These are phyloP conservation scores for Vitis riparia DNA, from an alignment of 164 flowering plant genomes.

Conservation along the genomic window DNA sequence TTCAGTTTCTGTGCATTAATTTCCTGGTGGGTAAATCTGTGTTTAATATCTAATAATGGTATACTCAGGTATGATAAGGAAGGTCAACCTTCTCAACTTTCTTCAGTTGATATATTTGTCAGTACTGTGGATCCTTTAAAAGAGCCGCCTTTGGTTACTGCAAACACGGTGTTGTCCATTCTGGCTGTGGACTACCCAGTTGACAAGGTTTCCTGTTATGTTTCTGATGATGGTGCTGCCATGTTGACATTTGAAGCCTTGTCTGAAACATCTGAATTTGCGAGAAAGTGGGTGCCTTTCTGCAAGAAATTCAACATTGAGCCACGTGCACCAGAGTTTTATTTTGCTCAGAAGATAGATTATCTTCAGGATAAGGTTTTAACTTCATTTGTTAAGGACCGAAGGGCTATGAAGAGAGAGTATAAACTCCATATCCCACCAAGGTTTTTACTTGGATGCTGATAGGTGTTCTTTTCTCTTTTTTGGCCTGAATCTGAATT, in stretches of 20 bases:
- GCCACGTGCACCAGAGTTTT: slow-evolving; percentile 73
- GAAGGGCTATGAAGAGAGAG: slow-evolving; percentile 84
- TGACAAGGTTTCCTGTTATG: slow-evolving; percentile 43
- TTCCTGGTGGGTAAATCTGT: background rate
- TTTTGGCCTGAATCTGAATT: too few species aligned
- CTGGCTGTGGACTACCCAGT: slow-evolving; percentile 11
- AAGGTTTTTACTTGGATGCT: too few species aligned
- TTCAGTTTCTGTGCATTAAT: background rate
- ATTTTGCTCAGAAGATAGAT: slow-evolving; percentile 66
- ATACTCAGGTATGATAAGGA: slow-evolving; percentile 46
- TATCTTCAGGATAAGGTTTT: slow-evolving; percentile 62
- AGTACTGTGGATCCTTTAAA: slow-evolving; percentile 10
- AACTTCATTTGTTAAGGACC: slow-evolving; percentile 66
- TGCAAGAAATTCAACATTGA: slow-evolving; percentile 70
- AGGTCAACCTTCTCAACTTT: slow-evolving; percentile 7
- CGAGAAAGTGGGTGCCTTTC: slow-evolving; percentile 75
- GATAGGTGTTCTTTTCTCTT: too few species aligned
- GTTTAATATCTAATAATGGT: background rate
- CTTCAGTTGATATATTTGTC: slow-evolving; percentile 7
- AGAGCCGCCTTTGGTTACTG: slow-evolving; percentile 12
- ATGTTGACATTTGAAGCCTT: slow-evolving; percentile 74
- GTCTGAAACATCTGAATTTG: slow-evolving; percentile 73
- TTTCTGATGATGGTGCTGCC: slow-evolving; percentile 83
- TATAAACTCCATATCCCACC: slow-evolving; percentile 5
- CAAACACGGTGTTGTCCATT: slow-evolving; percentile 9